phyloP scores from a whole-genome alignment of 306 rosid genomes.

The Cucumis cinereus region DNA sequence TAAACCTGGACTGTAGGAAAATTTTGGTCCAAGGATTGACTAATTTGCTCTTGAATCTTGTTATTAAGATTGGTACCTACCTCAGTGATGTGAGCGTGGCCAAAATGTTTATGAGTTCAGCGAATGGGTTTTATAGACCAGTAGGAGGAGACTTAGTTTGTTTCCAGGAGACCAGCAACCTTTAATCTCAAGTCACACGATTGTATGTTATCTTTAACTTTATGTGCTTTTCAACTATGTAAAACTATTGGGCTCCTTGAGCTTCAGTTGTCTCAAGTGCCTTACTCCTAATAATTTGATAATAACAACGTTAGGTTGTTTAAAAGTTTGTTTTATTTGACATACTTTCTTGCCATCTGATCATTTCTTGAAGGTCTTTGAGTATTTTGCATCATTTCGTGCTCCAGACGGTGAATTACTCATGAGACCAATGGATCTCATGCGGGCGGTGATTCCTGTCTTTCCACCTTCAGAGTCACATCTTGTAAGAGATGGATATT shows the following conservation, averaged over 20 bases:
- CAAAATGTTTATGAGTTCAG: not conserved
- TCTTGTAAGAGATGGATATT: slow-evolving; percentile 81
- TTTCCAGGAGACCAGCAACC: not conserved
- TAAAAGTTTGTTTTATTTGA: not conserved
- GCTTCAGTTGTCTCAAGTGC: not conserved
- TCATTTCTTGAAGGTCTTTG: slow-evolving; percentile 53
- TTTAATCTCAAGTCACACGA: not conserved
- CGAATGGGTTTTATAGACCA: not conserved
- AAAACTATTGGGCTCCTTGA: not conserved
- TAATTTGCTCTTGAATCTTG: not conserved
- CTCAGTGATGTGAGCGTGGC: not conserved
- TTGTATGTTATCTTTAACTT: not conserved
- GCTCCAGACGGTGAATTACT: slow-evolving; percentile 57
- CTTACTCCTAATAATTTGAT: not conserved
- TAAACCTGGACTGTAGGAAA: not conserved
- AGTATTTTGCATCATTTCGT: slow-evolving; percentile 71
- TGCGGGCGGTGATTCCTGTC: slow-evolving; percentile 94
- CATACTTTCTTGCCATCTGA: slow-evolving; percentile 10
- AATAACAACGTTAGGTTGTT: not conserved
- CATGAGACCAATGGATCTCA: slow-evolving; percentile 72
- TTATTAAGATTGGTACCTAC: not conserved
- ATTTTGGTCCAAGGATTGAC: not conserved
- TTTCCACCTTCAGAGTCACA: slow-evolving; percentile 94
- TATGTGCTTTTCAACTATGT: not conserved
- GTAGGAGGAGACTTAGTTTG: not conserved